Conservation (phyloP, 176 grass and related monocot genomes). For the Avena atlantica region DNA sequence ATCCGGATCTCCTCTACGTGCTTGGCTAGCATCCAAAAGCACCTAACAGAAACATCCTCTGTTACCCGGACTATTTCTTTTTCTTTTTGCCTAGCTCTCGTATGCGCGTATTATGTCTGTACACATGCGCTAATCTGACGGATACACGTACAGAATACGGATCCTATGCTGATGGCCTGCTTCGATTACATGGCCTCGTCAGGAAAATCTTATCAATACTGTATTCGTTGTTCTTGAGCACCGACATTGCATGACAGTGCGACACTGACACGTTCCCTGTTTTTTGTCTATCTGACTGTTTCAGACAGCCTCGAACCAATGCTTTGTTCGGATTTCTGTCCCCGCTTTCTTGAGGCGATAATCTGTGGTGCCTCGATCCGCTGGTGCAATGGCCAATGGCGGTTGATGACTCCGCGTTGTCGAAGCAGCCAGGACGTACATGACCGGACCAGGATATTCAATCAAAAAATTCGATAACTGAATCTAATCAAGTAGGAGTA, state of each 20-base stretch:
- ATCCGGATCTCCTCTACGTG: slow-evolving; percentile 46
- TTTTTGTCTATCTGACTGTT: not conserved
- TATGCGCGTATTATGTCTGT: not conserved
- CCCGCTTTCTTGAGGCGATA: slow-evolving; percentile 41
- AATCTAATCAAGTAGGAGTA: no score
- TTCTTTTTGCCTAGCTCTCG: not conserved
- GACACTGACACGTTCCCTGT: slow-evolving; percentile 25
- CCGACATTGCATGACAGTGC: slow-evolving; percentile 28
- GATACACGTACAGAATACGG: not conserved
- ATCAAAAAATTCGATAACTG: no score
- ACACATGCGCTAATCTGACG: not conserved
- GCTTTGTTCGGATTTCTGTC: slow-evolving; percentile 23
- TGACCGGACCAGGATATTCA: no score
- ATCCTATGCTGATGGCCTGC: not conserved
- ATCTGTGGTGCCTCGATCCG: not conserved
- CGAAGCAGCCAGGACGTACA: no score
- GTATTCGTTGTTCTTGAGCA: not conserved
- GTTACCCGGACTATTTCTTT: not conserved
- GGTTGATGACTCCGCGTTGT: no score
- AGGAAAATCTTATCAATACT: not conserved
- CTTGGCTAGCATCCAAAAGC: slow-evolving; percentile 44
- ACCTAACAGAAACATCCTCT: slow-evolving; percentile 40
- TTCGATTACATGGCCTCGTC: not conserved
- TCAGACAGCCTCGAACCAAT: slow-evolving; percentile 19
- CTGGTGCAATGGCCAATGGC: no score